Base-by-base conservation (phyloP, 768 basidiomycete species). In the Pleurotus platypus region DNA sequence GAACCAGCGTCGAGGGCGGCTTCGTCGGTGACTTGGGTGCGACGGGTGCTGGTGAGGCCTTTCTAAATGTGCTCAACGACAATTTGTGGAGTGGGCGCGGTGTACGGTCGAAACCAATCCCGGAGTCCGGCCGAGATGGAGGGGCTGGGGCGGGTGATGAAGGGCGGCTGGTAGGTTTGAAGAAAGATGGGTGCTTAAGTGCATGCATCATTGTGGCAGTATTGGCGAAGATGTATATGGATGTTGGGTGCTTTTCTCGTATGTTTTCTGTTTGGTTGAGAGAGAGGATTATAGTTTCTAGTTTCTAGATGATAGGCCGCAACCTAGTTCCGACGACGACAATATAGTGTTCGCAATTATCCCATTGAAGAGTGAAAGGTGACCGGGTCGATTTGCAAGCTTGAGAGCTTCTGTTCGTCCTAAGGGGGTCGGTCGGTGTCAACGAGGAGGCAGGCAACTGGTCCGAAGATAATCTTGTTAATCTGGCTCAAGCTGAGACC, bases 361-460 rank as follows among this genome's bases (percentile, higher is more conserved):
- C 78, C 77, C 76, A 89, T 83, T 76, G 70, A 70, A 80, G 66
- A 72, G 82, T 63, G 63, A 61, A 58, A 61, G 57, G 56, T 62
- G 59, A 61, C 62, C 56, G 46, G 24, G 49, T 61, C 60, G 57
- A 26, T 56, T 40, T 49, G 50, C 54, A 49, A 64, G 51, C 60
- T 54, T 60, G 58, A 59, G 57, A 60, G 60, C 64, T 60, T 55
- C 59, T 43, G 20, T 47, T 30, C 67, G 72, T 71, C 73, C 82
- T 87, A 92, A 80, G 90, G 90, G 67, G 90, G 90, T 62, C 85
- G 77, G 78, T 92, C 88, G 54, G 82, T 83, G 81, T 84, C 84
- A 69, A 85, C 73, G 63, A 84, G 75, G 70, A 73, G 66, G 70
- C 75, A 78, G 59, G 72, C 80, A 75, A 83, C 80, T 63, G 86